Percentiles rank a stretch among this genome's conserved stretches.
Conservation (phyloP, 2,329 filamentous ascomycete genomes). For the Ceratocystis huliohia region DNA sequence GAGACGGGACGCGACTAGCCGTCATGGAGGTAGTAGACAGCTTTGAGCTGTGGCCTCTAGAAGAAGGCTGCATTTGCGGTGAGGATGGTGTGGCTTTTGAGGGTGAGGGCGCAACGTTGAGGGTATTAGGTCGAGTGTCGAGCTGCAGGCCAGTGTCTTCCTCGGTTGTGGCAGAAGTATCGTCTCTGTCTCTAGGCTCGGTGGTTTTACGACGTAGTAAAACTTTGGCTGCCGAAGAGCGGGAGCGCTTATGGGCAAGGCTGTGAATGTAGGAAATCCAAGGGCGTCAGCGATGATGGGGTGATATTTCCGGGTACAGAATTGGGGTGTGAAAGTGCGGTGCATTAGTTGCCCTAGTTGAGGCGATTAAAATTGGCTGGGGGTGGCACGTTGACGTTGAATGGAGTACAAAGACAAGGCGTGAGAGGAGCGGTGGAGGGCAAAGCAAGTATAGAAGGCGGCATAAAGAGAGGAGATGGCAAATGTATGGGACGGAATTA, state of each 20-base stretch:
- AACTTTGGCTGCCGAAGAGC: slow-evolving; percentile 18
- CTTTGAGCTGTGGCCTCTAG: slow-evolving; percentile 36
- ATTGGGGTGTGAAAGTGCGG: not conserved
- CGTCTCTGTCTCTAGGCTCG: slow-evolving; percentile 13
- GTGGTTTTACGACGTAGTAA: slow-evolving; percentile 17
- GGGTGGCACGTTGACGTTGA: not conserved
- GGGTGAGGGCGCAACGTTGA: slow-evolving; percentile 14
- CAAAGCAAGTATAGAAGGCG: not conserved
- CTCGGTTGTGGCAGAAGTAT: slow-evolving; percentile 8
- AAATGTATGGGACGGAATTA: not conserved
- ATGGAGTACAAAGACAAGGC: not conserved
- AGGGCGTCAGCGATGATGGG: slow-evolving; percentile 13
- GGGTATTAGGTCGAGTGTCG: slow-evolving; percentile 13
- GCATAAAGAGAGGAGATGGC: not conserved
- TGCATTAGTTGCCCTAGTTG: not conserved
- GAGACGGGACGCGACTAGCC: slow-evolving; percentile 33
- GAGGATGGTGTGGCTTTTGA: slow-evolving; percentile 6
- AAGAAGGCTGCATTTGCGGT: slow-evolving; percentile 23
- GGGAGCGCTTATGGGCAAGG: slow-evolving; percentile 18
- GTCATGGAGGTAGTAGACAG: slow-evolving; percentile 34
- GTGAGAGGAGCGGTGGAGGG: not conserved
- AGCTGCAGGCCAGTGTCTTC: slow-evolving; percentile 14
- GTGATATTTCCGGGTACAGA: not conserved
- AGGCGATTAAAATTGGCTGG: not conserved
- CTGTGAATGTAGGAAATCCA: slow-evolving; percentile 3